A percentile compares a stretch with the other conserved stretches of the same genome.
Conservation (phyloP, 495 filamentous ascomycete species). For the Aspergillus diversus region DNA sequence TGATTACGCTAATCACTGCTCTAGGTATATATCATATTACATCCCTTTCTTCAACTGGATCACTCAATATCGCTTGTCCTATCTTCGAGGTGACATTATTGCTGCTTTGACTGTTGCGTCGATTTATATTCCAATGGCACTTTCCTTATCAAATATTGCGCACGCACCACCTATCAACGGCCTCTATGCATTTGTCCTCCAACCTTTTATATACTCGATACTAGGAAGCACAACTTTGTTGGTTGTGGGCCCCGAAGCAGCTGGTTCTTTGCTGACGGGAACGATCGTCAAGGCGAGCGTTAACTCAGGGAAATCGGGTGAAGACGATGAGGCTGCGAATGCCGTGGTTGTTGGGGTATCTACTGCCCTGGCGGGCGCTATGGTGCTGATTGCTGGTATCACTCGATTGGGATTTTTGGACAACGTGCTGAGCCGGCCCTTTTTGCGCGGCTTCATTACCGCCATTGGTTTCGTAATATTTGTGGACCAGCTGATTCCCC, state of each 20-base stretch:
- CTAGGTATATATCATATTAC: conserved; percentile 91
- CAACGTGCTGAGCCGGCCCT: conserved; percentile 89
- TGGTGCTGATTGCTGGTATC: conserved; percentile 82
- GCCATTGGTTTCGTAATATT: conserved; percentile 95
- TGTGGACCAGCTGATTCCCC: conserved; percentile 90
- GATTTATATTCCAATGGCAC: conserved; percentile 96
- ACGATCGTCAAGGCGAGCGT: conserved; percentile 80
- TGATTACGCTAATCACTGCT: neutral
- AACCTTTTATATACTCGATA: conserved; percentile 86
- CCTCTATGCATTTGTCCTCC: conserved; percentile 92
- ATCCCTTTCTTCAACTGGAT: conserved; percentile 91
- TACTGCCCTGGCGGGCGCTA: conserved; percentile 81
- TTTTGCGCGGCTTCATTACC: conserved; percentile 92
- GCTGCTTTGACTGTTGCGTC: conserved; percentile 90
- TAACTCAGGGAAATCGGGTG: conserved; percentile 64
- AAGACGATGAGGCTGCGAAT: conserved; percentile 70
- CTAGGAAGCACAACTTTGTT: conserved; percentile 89
- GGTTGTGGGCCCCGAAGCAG: conserved; percentile 95
- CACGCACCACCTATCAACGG: conserved; percentile 94
- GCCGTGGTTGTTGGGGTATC: conserved; percentile 88
- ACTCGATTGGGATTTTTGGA: conserved; percentile 92
- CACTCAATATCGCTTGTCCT: conserved; percentile 77
- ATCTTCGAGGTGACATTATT: conserved; percentile 81
- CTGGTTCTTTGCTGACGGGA: conserved; percentile 87
- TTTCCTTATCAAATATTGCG: conserved; percentile 88